Percentiles rank a stretch among this genome's conserved stretches.
Conservation (phyloP, 306 rosid genomes). For the Aeschynomene evenia region DNA sequence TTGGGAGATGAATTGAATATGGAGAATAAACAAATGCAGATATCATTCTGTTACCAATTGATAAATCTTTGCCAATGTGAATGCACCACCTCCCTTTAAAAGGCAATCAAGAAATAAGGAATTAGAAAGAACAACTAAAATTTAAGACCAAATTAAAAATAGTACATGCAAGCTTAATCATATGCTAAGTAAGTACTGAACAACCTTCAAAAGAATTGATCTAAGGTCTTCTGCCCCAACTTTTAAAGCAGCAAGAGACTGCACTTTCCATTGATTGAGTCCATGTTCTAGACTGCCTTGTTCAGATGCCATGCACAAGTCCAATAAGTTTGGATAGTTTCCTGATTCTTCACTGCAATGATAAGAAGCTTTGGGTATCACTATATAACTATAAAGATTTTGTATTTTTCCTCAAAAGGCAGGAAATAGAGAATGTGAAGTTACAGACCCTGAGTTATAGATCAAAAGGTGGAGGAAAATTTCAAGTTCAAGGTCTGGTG, state of each 20-base stretch:
- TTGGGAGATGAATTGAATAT: not conserved
- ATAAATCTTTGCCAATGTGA: conserved; percentile 69
- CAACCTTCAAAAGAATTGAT: conserved; percentile 72
- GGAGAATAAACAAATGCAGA: conserved; percentile 20
- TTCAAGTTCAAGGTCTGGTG: conserved; percentile 89
- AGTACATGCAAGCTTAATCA: not conserved
- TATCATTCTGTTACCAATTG: conserved; percentile 62
- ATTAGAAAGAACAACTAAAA: conserved; percentile 26
- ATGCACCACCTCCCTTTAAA: conserved; percentile 73
- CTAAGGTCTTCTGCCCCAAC: conserved; percentile 59
- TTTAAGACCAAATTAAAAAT: conserved; percentile 4
- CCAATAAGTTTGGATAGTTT: conserved; percentile 37
- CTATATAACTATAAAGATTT: not conserved
- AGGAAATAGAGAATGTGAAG: not conserved
- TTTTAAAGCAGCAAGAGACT: conserved; percentile 52
- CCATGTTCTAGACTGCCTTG: conserved; percentile 67
- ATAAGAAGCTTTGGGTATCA: conserved; percentile 31
- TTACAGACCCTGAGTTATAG: conserved; percentile 51
- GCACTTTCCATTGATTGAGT: conserved; percentile 72
- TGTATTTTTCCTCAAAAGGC: not conserved
- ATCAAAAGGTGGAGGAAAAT: conserved; percentile 86
- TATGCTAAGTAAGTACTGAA: not conserved
- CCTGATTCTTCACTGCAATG: conserved; percentile 62
- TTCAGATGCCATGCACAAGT: conserved; percentile 37
- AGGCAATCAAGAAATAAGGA: not conserved